Evolutionary conservation across 2,329 filamentous ascomycete genomes (phyloP), one percentile per base, ranked within the genome.

Genomic region (Cryphonectria japonica): DNA sequence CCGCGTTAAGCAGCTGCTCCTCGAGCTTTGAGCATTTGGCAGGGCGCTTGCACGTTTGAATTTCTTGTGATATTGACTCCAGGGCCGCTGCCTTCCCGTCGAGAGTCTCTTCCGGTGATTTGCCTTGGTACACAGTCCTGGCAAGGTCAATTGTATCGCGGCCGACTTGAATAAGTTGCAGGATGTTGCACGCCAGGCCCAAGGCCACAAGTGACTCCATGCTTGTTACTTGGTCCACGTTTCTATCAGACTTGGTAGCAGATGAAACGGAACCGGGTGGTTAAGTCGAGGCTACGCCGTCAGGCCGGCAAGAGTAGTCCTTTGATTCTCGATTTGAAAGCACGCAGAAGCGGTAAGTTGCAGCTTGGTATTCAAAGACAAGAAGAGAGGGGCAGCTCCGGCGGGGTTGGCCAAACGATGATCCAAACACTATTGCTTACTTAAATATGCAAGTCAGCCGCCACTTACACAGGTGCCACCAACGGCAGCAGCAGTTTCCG

Each of bases 171-270:
- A 68, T 22, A 19, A 68, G 29, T 22, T 68, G 67, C 8, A 68
- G 43, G 2, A 68, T 34, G 59, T 68, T 68, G 57, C 66, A 68
- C 7, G 34, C 66, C 13, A 68, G 43, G 66, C 66, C 41, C 19
- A 68, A 32, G 16, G 66, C 66, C n/a, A 26, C 66, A 22, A 68
- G 66, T 50, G 46, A 8, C 46, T 50, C 46, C 46, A 50, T n/a
- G 46, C 46, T 8, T n/a, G 46, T 11, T 8, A 50, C n/a, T 1
- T 32, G 32, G 39, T 41, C 3, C 2, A 50, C 1, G 6, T 19
- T 1, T 50, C 19, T 50, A 11, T 2, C 22, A 9, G 22, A 50
- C 2, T n/a, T 2, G 8, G 46, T n/a, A 50, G 19, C 46, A n/a
- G 5, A n/a, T 50, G 46, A n/a, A 50, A n/a, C 22, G 46, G 7